Evolutionary conservation across 1,284 basidiomycete species (phyloP).

Genomic region (Marasmius tenuissimus): DNA sequence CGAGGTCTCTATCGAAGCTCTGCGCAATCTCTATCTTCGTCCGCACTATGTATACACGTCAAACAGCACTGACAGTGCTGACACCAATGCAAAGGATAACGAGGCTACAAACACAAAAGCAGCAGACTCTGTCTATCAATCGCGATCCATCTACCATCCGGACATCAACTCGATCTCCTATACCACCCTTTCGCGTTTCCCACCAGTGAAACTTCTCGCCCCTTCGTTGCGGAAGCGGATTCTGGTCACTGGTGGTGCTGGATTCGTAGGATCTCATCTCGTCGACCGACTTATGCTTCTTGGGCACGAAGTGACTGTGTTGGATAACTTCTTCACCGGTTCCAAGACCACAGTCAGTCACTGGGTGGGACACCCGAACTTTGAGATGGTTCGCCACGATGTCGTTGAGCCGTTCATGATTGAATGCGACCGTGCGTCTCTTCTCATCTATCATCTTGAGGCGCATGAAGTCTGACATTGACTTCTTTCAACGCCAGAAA

Average conservation of each 20-base stretch:
- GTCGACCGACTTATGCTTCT: constrained; percentile 97
- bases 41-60: constrained; percentile 69
- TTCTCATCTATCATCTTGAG: not conserved
- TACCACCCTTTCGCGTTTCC: constrained; percentile 87
- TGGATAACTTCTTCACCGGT: constrained; percentile 99
- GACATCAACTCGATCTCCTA: constrained; percentile 82
- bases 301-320: constrained; percentile 95
- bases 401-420: constrained; percentile 96
- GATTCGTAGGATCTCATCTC: constrained; percentile 97
- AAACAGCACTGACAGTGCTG: constrained; percentile 33
- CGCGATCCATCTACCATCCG: constrained; percentile 83
- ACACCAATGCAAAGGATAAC: constrained; percentile 36
- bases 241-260: constrained; percentile 93
- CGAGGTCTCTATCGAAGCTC: constrained; percentile 73
- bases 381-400: constrained; percentile 96
- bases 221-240: constrained; percentile 83
- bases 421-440: constrained; percentile 86
- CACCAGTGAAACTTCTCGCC: constrained; percentile 86
- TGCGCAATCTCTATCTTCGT: constrained; percentile 85
- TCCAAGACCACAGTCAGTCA: constrained; percentile 93
- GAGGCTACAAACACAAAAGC: constrained; percentile 47
- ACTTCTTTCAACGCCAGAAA: constrained; percentile 54
- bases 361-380: constrained; percentile 97
- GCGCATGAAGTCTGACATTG: constrained; percentile 5
- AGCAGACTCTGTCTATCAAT: constrained; percentile 60